phyloP scores from a whole-genome alignment of 768 basidiomycete species.

The Tulasnella sp. region DNA sequence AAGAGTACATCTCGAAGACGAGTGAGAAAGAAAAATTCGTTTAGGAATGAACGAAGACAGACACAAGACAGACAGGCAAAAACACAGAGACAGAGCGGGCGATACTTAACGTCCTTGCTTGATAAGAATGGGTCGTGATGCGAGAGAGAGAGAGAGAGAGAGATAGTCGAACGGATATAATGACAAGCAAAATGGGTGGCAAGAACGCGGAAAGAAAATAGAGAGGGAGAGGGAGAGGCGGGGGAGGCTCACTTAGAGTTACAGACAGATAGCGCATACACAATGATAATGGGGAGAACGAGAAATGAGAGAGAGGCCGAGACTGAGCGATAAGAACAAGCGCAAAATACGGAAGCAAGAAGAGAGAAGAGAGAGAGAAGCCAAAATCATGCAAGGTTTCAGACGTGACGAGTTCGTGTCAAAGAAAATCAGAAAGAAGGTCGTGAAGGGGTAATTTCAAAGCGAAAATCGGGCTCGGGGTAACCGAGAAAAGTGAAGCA shows the following conservation, averaged over 20 bases:
- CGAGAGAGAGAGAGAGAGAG: not conserved
- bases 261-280: not conserved
- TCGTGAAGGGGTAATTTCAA: not conserved
- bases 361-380: not conserved
- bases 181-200: not conserved
- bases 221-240: not conserved
- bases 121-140: not conserved
- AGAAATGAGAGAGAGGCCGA: not conserved
- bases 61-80: not conserved
- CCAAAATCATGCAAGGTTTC: not conserved
- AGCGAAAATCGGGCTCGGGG: not conserved
- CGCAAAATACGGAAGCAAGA: not conserved
- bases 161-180: not conserved
- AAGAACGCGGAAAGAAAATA: not conserved
- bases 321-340: not conserved
- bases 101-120: not conserved
- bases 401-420: not conserved
- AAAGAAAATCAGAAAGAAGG: not conserved
- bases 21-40: not conserved
- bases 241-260: not conserved
- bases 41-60: not conserved
- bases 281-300: not conserved
- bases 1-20: not conserved
- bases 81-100: no score
- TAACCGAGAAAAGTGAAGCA: not conserved